Evolutionary conservation across 306 rosid species (phyloP), one percentile per base, ranked within the genome.

Genomic region (Glycyrrhiza uralensis): DNA sequence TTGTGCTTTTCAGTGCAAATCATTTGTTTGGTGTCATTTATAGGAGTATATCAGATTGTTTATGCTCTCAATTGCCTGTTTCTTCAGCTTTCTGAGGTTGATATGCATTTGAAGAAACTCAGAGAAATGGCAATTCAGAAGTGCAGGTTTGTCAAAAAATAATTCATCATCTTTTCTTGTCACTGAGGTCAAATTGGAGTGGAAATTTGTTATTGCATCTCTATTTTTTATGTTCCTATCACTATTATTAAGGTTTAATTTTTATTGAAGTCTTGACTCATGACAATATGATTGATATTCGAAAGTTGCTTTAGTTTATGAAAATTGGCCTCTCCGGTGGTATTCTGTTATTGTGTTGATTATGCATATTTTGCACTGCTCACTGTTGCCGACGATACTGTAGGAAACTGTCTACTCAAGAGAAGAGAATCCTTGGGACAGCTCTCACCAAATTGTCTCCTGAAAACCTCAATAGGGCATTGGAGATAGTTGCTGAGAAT

Each of bases 401-500:
- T 68, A 93, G 96, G 77, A 89, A 87, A 81, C 68, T 87, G 63
- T 76, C 93, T 12, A 78, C 86, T 6, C 90, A 85, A 59, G 98
- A 93, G 83, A 93, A 86, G 81, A 84, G 78, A 87, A 65, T 62
- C 30, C 89, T 93, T 18, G 90, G 85, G 74, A 66, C 30, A 10
- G 87, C 90, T 54, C 85, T 93, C 24, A 56, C 88, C 54, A 84
- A 71, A 82, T 77, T 90, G 86, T 74, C 89, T 41, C 82, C 87
- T 42, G 96, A 90, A 68, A 85, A 87, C 70, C 89, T 93, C 63
- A 49, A 54, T 74, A 90, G 39, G 74, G 97, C 89, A n/a, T 81
- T 93, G 83, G 88, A 87, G 70, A 84, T 93, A 20, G 88, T 90
- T 61, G 93, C 90, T 6, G 83, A 93, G 80, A 76, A 50, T 72